Evolutionary conservation across 2,329 filamentous ascomycete species (phyloP).

Genomic region (Metarhizium humberi): DNA sequence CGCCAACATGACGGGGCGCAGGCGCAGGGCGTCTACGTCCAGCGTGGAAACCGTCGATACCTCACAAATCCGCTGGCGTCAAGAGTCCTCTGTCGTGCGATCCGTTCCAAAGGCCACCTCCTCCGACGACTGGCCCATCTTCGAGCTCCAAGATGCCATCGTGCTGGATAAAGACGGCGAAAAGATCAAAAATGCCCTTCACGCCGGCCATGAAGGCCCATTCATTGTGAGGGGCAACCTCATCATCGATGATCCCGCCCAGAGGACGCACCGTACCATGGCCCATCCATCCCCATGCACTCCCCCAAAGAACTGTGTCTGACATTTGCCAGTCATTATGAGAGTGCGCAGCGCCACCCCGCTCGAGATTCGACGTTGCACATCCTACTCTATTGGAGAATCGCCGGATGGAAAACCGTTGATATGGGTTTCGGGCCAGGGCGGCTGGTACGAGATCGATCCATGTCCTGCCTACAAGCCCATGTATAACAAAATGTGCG

Average conservation of each 20-base stretch:
- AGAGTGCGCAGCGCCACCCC: constrained; percentile 19
- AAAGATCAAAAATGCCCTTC: constrained; percentile 50
- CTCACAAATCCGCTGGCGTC: constrained; percentile 21
- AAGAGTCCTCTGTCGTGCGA: constrained; percentile 25
- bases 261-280: constrained; percentile 22
- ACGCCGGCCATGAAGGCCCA: constrained; percentile 50
- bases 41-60: constrained; percentile 34
- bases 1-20: constrained; percentile 27
- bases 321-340: constrained; percentile 20
- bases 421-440: constrained; percentile 50
- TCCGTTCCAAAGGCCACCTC: constrained; percentile 17
- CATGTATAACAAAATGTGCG: constrained; percentile 50
- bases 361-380: constrained; percentile 45
- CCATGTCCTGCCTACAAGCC: constrained; percentile 47
- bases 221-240: constrained; percentile 53
- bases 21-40: constrained; percentile 33
- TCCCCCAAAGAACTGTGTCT: background rate
- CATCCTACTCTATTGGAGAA: constrained; percentile 43
- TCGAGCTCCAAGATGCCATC: constrained; percentile 50
- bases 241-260: constrained; percentile 35
- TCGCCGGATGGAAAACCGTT: constrained; percentile 39
- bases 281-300: constrained; percentile 10
- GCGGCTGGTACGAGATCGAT: constrained; percentile 60
- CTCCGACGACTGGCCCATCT: constrained; percentile 49
- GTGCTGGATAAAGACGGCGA: constrained; percentile 45